Evolutionary conservation across 495 filamentous ascomycete genomes (phyloP).

Genomic region (Haplographium delicatum): DNA sequence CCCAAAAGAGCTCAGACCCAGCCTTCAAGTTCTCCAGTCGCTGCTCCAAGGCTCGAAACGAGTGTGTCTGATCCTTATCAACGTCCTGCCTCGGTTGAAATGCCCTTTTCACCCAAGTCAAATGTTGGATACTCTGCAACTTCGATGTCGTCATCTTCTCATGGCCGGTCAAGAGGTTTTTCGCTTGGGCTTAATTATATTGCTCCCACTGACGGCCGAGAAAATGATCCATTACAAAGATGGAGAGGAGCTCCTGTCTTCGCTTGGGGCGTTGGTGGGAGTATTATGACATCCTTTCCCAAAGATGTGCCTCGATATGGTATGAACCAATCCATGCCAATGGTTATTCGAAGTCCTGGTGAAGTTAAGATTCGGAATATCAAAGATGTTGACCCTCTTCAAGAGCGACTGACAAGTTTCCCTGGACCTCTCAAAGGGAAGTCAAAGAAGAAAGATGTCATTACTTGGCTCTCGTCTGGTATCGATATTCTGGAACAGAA

Average conservation of each 20-base stretch:
- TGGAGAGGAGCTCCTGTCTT: slow-evolving; percentile 89
- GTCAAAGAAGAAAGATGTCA: slow-evolving; percentile 88
- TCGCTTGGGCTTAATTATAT: slow-evolving; percentile 50
- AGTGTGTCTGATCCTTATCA: slow-evolving; percentile 28
- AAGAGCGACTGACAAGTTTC: slow-evolving; percentile 70
- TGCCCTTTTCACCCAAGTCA: slow-evolving; percentile 16
- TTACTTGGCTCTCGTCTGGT: slow-evolving; percentile 72
- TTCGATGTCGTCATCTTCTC: slow-evolving; percentile 19
- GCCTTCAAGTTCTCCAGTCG: slow-evolving; percentile 56
- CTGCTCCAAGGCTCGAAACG: slow-evolving; percentile 24
- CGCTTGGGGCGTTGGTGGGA: slow-evolving; percentile 82
- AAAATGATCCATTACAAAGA: slow-evolving; percentile 70
- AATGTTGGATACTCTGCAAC: slow-evolving; percentile 16
- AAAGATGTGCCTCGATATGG: slow-evolving; percentile 83
- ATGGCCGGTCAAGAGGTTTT: slow-evolving; percentile 23
- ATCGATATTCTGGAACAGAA: slow-evolving; percentile 67
- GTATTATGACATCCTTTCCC: slow-evolving; percentile 78
- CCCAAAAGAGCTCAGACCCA: slow-evolving; percentile 77
- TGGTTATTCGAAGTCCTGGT: slow-evolving; percentile 78
- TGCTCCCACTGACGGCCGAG: slow-evolving; percentile 71
- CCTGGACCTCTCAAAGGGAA: slow-evolving; percentile 87
- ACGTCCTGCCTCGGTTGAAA: slow-evolving; percentile 32
- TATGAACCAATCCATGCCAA: slow-evolving; percentile 62
- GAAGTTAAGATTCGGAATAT: slow-evolving; percentile 70
- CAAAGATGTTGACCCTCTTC: slow-evolving; percentile 62